These are phyloP conservation scores for Tephrocybe sp. DNA, from an alignment of 768 basidiomycete genomes.

Conservation along the genomic window DNA sequence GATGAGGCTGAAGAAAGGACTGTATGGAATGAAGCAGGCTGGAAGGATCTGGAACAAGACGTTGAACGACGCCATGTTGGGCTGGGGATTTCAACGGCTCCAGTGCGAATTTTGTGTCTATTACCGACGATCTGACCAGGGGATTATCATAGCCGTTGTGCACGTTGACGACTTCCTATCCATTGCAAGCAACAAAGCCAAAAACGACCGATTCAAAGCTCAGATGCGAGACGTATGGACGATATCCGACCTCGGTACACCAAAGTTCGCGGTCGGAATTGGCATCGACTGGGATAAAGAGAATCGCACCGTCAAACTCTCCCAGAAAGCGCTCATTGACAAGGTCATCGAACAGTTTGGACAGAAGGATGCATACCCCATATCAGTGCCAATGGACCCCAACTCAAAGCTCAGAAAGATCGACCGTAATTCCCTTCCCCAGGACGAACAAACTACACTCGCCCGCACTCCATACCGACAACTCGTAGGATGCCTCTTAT, in stretches of 20 bases:
- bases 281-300: constrained; percentile 26
- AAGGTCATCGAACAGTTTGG: constrained; percentile 18
- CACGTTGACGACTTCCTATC: constrained; percentile 32
- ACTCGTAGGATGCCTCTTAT: constrained; percentile 3
- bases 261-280: constrained; percentile 34
- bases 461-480: not conserved
- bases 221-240: constrained; percentile 26
- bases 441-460: not conserved
- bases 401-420: constrained; percentile 2
- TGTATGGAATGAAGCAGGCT: constrained; percentile 3
- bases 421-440: not conserved
- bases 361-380: constrained; percentile 14
- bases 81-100: constrained; percentile 24
- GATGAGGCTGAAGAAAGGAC: constrained; percentile 8
- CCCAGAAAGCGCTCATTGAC: constrained; percentile 17
- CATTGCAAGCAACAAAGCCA: constrained; percentile 14
- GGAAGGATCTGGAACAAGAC: constrained; percentile 27
- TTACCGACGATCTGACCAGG: constrained; percentile 4
- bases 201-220: constrained; percentile 21
- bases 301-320: constrained; percentile 16
- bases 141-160: constrained; percentile 22
- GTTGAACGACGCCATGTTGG: constrained; percentile 20
- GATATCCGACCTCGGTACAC: constrained; percentile 32
- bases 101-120: constrained; percentile 30
- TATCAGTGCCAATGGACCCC: constrained; percentile 15